phyloP scores from a whole-genome alignment of 2,329 filamentous ascomycete genomes.

The Cercospora sp. region DNA sequence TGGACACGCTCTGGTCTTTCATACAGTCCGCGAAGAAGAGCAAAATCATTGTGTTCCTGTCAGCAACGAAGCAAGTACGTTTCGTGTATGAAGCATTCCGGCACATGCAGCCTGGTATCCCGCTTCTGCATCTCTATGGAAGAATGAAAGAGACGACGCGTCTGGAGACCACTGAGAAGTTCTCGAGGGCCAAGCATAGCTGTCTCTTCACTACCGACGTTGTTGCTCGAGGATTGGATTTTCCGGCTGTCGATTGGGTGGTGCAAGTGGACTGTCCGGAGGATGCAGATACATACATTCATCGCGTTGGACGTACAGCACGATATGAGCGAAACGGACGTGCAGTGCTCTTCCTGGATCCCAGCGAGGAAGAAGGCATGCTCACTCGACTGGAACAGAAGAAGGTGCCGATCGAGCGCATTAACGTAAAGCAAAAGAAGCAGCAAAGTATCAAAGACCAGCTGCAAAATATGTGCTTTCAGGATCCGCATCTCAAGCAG shows the following conservation, averaged over 20 bases:
- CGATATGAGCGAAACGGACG: conserved; percentile 84
- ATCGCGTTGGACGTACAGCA: conserved; percentile 92
- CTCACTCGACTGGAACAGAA: conserved; percentile 79
- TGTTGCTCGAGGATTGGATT: conserved; percentile 89
- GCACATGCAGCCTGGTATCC: conserved; percentile 90
- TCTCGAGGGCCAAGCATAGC: conserved; percentile 75
- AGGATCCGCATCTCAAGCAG: conserved; percentile 91
- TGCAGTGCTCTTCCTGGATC: conserved; percentile 87
- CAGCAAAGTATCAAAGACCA: conserved; percentile 81
- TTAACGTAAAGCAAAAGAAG: conserved; percentile 86
- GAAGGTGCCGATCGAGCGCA: conserved; percentile 82
- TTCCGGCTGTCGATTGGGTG: conserved; percentile 96
- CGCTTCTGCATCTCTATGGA: conserved; percentile 87
- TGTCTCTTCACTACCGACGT: conserved; percentile 96
- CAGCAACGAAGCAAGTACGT: conserved; percentile 91
- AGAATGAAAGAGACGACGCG: conserved; percentile 89
- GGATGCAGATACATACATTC: conserved; percentile 96
- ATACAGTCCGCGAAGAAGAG: conserved; percentile 86
- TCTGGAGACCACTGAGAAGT: conserved; percentile 81
- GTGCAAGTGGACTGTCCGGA: conserved; percentile 98
- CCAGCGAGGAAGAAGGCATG: conserved; percentile 92
- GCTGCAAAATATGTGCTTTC: conserved; percentile 92
- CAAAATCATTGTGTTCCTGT: conserved; percentile 94
- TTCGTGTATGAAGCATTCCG: conserved; percentile 94
- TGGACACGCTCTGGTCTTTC: conserved; percentile 91